Base-by-base conservation (phyloP, 1,284 basidiomycete species). In the Sanghuangporus sanghuang region DNA sequence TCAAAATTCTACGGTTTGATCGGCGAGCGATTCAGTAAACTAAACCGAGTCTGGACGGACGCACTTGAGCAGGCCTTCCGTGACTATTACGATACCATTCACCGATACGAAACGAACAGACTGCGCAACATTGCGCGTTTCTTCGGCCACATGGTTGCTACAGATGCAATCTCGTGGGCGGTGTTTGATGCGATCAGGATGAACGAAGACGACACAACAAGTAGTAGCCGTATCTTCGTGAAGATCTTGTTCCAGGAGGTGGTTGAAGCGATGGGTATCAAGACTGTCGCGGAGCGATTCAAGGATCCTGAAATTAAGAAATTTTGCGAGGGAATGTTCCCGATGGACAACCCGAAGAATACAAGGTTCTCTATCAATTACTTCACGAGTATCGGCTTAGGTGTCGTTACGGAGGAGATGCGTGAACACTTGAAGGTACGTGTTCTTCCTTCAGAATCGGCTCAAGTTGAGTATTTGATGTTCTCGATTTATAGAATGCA, bases 361-460 rank as follows among this genome's bases (percentile, higher is more conserved):
- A 98, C 96, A 0, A 84, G 96, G 52, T 99, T 99, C 78, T 86
- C 95, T 5, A 98, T 99, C 87, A 99, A 99, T 74, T 98, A 96
- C 78, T 95, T 95, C 72, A 99, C 96, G 1, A 94, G 92, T 73
- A 90, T 99, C 69, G 95, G 94, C 0, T 72, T 98, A 64, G 97
- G 97, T 65, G 82, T 85, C 8, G 76, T 98, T 64, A 99, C 96
- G 0, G 96, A 99, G 75, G 90, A 92, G 38, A 98, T 99, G 96
- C 84, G 96, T 72, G 94, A 96, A 73, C 95, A 95, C 73, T 80
- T 99, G 64, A 95, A 95, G 81, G 90, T 90, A 70, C 64, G 84
- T 79, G 59, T 64, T 18, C 18, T 46, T 36, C 46, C 63, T 40
- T 58, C 57, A 35, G 54, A 11, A 55, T 21, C 11, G 12, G 18